Conservation (phyloP, 2,329 filamentous ascomycete species). For the Apiospora arundinis region DNA sequence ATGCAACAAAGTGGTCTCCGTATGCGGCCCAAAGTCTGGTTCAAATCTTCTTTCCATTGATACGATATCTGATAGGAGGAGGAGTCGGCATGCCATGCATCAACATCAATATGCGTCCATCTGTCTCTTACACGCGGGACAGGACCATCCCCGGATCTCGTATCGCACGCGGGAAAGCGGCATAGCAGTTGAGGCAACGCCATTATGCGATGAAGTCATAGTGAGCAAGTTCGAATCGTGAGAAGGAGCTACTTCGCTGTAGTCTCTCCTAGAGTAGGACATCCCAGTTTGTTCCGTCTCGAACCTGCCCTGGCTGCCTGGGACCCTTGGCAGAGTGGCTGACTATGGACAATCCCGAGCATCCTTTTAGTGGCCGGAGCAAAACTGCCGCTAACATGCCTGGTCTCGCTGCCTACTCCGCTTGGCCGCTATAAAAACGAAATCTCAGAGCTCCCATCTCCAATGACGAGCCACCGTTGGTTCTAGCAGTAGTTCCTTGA, state of each 20-base stretch:
- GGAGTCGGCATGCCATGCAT: neutral
- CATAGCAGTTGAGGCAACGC: neutral
- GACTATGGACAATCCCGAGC: neutral
- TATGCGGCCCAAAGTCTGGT: neutral
- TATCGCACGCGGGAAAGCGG: neutral
- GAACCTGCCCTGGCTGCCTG: neutral
- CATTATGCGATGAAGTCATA: neutral
- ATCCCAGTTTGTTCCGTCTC: neutral
- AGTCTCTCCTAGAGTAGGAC: too few species aligned
- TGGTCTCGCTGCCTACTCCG: neutral
- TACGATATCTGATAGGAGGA: neutral
- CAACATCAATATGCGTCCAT: neutral
- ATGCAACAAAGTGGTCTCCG: neutral
- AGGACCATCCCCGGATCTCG: neutral
- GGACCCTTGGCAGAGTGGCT: neutral
- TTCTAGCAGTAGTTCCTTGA: neutral
- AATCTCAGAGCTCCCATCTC: neutral
- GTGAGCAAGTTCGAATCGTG: neutral
- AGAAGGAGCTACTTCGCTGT: neutral
- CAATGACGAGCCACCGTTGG: constrained; percentile 5
- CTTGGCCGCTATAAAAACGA: neutral
- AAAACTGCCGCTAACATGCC: neutral
- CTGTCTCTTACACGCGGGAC: neutral
- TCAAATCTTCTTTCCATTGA: neutral
- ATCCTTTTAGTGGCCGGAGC: neutral